Evolutionary conservation across 2,329 filamentous ascomycete species (phyloP), one percentile per base, ranked within the genome.

Genomic region (Fusarium longipes): DNA sequence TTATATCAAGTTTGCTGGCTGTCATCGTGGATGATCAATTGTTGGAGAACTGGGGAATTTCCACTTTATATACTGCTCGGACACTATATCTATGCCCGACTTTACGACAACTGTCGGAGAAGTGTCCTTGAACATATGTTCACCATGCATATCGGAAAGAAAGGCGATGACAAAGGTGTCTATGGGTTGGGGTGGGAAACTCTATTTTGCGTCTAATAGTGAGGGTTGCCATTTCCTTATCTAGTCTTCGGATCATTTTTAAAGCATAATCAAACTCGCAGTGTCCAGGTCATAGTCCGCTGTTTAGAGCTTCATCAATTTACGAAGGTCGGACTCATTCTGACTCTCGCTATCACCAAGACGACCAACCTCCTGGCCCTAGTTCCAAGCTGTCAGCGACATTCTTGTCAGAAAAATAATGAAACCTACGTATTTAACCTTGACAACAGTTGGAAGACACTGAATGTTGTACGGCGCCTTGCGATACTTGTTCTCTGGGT

Each of bases 321-420:
- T 70, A 32, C 61, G 67, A 8, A 75, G 51, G 9, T 59, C 66
- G 7, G 73, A 73, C 22, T 75, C 73, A 12, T 71, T 62, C 39
- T 75, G 73, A 18, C 71, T 72, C 45, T 75, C 73, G 14, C 67
- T 12, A 11, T 75, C 74, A 0, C 70, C 73, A 4, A 75, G 29
- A 2, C 74, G 73, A 15, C 70, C 65, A 42, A 73, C 56, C 14
- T 75, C 74, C 25, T 68, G 55, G 8, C 73, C 74, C 74, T 75
- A 4, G 5, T 7, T 6, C 3, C 4, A 10, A 1, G 1, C 1
- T 0, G 12, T 68, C 33, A 56, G 36, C 5, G 14, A 18, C 45
- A 2, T 5, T 40, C 6, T 2, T 7, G 5, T 10, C 2, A 9
- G 8, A 1, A 20, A 29, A 36, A 12, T 2, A 0, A 6, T 15